Percentiles rank a stretch among this genome's conserved stretches.
These are phyloP conservation scores for Kazachstania psychrophila DNA, from an alignment of 805 yeast species.

Conservation along the genomic window DNA sequence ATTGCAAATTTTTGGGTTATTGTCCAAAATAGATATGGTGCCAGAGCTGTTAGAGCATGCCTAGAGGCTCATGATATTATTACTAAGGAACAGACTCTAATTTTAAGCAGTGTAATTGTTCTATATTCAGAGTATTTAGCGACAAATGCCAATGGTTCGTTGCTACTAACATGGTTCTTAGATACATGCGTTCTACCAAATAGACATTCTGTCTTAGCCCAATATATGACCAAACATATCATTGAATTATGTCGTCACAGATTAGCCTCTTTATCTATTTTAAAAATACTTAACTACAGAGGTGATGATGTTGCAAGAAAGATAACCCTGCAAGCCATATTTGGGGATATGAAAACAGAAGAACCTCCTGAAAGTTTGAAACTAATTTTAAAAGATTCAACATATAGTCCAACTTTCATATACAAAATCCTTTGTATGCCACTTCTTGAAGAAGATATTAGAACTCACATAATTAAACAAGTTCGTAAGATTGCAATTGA, in stretches of 20 bases:
- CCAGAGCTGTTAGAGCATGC: constrained; percentile 89
- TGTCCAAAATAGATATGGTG: constrained; percentile 85
- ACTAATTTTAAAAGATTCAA: constrained; percentile 53
- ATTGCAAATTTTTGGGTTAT: constrained; percentile 69
- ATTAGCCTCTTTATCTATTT: constrained; percentile 71
- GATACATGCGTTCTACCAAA: constrained; percentile 68
- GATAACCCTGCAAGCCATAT: constrained; percentile 52
- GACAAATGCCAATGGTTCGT: constrained; percentile 76
- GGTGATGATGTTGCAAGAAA: constrained; percentile 54
- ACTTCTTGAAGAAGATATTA: constrained; percentile 45
- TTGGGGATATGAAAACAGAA: constrained; percentile 39
- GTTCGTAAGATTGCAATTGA: constrained; percentile 56
- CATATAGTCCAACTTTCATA: constrained; percentile 67
- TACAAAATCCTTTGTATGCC: constrained; percentile 74
- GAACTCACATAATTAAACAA: constrained; percentile 49
- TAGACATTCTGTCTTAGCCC: constrained; percentile 57
- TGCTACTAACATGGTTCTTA: constrained; percentile 86
- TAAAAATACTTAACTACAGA: constrained; percentile 67
- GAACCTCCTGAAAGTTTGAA: constrained; percentile 43
- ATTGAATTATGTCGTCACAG: constrained; percentile 66
- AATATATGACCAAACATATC: constrained; percentile 52
- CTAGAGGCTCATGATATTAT: constrained; percentile 64
- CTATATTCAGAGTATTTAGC: constrained; percentile 71
- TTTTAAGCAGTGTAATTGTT: constrained; percentile 70
- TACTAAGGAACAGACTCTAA: constrained; percentile 55